Percentiles rank a stretch among this genome's conserved stretches.
phyloP scores from a whole-genome alignment of 1,284 basidiomycete genomes.

The Pseudozyma pruni region DNA sequence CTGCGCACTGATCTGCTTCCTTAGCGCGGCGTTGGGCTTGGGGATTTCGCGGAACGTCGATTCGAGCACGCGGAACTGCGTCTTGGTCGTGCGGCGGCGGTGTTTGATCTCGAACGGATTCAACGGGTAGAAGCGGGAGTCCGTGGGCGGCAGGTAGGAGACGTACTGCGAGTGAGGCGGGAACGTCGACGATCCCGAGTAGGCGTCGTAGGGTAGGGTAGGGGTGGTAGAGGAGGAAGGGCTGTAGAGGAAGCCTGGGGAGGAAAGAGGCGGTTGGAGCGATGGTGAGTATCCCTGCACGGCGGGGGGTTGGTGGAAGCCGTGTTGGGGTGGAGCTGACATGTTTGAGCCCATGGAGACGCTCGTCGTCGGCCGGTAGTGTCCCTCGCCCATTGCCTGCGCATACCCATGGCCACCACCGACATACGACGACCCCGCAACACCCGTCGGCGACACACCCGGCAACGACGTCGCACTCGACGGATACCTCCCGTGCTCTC shows the following conservation, averaged over 20 bases:
- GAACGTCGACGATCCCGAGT: slow-evolving; percentile 1
- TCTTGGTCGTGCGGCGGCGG: slow-evolving; percentile 57
- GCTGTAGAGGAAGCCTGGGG: slow-evolving; percentile 21
- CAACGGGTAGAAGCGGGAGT: slow-evolving; percentile 40
- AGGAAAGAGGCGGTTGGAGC: slow-evolving; percentile 7
- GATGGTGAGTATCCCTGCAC: too few species aligned
- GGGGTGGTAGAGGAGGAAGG: slow-evolving; percentile 13
- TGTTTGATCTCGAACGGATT: slow-evolving; percentile 64
- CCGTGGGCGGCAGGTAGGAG: slow-evolving; percentile 28
- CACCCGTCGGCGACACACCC: slow-evolving; percentile 11
- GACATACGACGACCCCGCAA: slow-evolving; percentile 1
- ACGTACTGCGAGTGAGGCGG: slow-evolving; percentile 22
- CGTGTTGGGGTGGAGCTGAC: slow-evolving; percentile 3
- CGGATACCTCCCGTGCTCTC: slow-evolving; percentile 8
- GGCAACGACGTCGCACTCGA: slow-evolving; percentile 24
- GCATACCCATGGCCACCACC: slow-evolving; percentile 2
- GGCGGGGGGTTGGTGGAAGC: too few species aligned
- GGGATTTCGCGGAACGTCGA: slow-evolving; percentile 56
- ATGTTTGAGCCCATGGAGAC: background rate
- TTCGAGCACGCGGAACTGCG: slow-evolving; percentile 59
- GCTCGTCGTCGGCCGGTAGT: too few species aligned
- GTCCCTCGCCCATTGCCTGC: slow-evolving; percentile 19
- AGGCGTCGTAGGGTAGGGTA: slow-evolving; percentile 1
- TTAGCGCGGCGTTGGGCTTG: slow-evolving; percentile 54
- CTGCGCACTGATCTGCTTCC: slow-evolving; percentile 53